Base-by-base conservation (phyloP, 192 early-diverging fungal species). In the Backusella parvicylindrica region DNA sequence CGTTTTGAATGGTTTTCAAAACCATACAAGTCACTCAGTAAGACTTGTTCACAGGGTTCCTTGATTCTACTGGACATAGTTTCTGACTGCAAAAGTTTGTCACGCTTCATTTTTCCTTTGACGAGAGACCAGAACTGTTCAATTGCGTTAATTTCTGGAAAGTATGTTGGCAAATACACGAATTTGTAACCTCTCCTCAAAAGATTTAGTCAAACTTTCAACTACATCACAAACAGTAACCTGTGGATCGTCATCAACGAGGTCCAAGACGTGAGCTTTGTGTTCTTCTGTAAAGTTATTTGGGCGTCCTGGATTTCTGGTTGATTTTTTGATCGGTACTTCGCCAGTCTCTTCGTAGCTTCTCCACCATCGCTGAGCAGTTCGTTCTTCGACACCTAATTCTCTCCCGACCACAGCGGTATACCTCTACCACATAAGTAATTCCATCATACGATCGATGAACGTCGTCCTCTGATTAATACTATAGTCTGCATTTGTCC, bases 111-210 rank as follows among this genome's bases (percentile, higher is more conserved):
- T 32, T 70, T 70, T 13, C 69, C 26, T 18, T 70, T 70, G 5
- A 70, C 69, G 9, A 70, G 21, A 31, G 73, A 65, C 77, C 69
- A 75, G 38, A 71, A 74, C 11, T 75, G 43, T 38, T 79, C 77
- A 56, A 71, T 74, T 6, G 77, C 72, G 63, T 71, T 79, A 2
- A 79, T 63, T 35, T 73, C 67, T n/a, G 68, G 56, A 26, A 73
- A 79, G n/a, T 71, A 70, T 15, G 72, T 28, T 7, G 77, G 72
- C 15, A 75, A 36, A 43, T 72, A 75, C 26, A 72, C 36, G 50
- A 70, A 68, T 2, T 41, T 30, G 50, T 75, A 64, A 6, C 78
- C 74, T 11, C 47, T 63, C 2, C 56, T 28, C 26, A 28, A 28
- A 37, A 37, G 2, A 37, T 37, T 37, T 37, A 37, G 36, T 37